These are phyloP conservation scores for Coriolopsis trogii DNA, from an alignment of 1,284 basidiomycete species.

Conservation along the genomic window DNA sequence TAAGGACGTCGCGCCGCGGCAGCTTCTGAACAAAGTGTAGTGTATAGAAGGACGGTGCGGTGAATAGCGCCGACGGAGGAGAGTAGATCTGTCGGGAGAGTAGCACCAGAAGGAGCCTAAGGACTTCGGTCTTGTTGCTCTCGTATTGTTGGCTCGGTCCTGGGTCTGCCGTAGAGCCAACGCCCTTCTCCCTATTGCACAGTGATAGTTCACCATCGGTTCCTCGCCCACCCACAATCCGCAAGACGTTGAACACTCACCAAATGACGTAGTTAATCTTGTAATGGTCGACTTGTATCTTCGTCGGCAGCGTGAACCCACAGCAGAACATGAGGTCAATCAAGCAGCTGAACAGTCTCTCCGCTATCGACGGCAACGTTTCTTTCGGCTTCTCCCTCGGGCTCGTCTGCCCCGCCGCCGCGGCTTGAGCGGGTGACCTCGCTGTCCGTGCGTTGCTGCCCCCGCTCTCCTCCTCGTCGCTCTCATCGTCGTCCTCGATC, in stretches of 20 bases:
- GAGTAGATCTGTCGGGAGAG: slow-evolving; percentile 88
- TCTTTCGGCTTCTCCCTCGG: slow-evolving; percentile 42
- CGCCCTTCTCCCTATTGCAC: slow-evolving; percentile 85
- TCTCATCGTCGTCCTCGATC: slow-evolving; percentile 80
- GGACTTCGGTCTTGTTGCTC: slow-evolving; percentile 82
- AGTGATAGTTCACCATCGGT: background rate
- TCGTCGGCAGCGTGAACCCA: slow-evolving; percentile 85
- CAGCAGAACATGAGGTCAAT: slow-evolving; percentile 90
- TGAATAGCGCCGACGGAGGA: slow-evolving; percentile 69
- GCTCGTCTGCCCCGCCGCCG: slow-evolving; percentile 17
- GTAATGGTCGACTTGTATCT: slow-evolving; percentile 76
- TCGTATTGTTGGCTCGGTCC: slow-evolving; percentile 73
- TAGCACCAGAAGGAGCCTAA: slow-evolving; percentile 83
- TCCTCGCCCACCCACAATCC: background rate
- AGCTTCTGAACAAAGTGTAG: slow-evolving; percentile 78
- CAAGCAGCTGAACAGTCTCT: slow-evolving; percentile 76
- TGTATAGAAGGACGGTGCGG: slow-evolving; percentile 74
- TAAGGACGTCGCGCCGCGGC: slow-evolving; percentile 81
- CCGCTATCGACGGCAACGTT: slow-evolving; percentile 73
- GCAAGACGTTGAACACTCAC: slow-evolving; percentile 42
- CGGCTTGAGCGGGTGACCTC: slow-evolving; percentile 5
- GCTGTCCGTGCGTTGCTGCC: slow-evolving; percentile 34
- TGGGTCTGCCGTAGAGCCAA: slow-evolving; percentile 79
- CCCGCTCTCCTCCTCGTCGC: slow-evolving; percentile 74
- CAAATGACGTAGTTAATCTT: slow-evolving; percentile 89